Evolutionary conservation across 2,329 filamentous ascomycete genomes (phyloP).

Genomic region (Sordariomycetes sp.): DNA sequence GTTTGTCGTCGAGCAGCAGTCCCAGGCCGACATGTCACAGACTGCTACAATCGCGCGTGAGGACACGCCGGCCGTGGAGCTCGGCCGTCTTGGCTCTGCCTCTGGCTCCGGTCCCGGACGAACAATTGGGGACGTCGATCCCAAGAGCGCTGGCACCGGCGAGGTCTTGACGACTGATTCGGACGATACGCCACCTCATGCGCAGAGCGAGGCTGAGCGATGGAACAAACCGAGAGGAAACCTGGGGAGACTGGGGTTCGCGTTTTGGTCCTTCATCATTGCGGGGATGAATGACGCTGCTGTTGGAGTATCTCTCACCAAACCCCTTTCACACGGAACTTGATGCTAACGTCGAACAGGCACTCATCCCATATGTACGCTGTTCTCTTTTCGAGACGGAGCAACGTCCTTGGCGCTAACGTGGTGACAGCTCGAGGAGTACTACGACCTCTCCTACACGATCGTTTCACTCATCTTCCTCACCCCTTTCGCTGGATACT

Average conservation of each 20-base stretch:
- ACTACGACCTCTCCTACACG: slow-evolving; percentile 51
- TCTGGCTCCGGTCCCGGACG: too few relatives aligned
- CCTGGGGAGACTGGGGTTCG: slow-evolving; percentile 21
- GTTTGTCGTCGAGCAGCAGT: background rate
- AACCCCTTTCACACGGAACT: background rate
- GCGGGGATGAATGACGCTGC: slow-evolving; percentile 56
- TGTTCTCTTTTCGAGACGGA: background rate
- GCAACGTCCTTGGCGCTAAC: background rate
- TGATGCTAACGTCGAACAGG: slow-evolving; percentile 10
- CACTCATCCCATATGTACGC: slow-evolving; percentile 29
- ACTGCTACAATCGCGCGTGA: background rate
- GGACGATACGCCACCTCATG: slow-evolving; percentile 14
- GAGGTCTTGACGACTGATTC: slow-evolving; percentile 1
- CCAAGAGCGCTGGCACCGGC: background rate
- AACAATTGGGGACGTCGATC: background rate
- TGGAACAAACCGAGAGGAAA: slow-evolving; percentile 27
- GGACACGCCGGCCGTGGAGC: background rate
- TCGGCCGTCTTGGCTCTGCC: background rate
- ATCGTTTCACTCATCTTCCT: slow-evolving; percentile 56
- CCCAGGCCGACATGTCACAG: background rate
- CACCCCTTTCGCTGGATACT: slow-evolving; percentile 55
- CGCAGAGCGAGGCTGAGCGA: slow-evolving; percentile 16
- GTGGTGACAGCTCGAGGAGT: slow-evolving; percentile 42
- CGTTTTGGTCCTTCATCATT: slow-evolving; percentile 50
- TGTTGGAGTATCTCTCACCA: slow-evolving; percentile 36